phyloP scores from a whole-genome alignment of 345 rosid genomes.

The Jatropha curcas region DNA sequence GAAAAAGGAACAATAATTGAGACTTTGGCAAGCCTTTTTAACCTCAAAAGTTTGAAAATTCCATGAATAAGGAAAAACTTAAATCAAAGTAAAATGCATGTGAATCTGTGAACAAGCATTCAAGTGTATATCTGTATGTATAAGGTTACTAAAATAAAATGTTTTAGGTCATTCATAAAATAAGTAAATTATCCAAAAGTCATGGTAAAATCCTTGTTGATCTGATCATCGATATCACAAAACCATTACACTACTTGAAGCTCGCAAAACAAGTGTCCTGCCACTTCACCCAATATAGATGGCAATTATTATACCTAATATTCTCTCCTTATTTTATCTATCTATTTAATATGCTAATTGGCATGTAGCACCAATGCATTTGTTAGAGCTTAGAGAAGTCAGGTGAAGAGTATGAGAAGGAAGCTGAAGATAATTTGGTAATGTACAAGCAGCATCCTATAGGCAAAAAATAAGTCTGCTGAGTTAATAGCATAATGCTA shows the following conservation, averaged over 20 bases:
- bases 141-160: not conserved
- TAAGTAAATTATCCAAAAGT: not conserved
- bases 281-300: not conserved
- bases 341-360: too few relatives aligned
- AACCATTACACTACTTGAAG: not conserved
- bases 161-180: not conserved
- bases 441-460: too few relatives aligned
- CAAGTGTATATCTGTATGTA: not conserved
- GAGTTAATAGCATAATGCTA: too few relatives aligned
- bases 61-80: not conserved
- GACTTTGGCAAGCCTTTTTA: slow-evolving; percentile 1
- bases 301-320: not conserved
- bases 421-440: too few relatives aligned
- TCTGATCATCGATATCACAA: not conserved
- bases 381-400: too few relatives aligned
- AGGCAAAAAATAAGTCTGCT: too few relatives aligned
- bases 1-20: slow-evolving; percentile 16
- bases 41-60: not conserved
- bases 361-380: too few relatives aligned
- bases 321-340: not conserved
- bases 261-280: not conserved
- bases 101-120: not conserved
- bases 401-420: too few relatives aligned
- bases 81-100: not conserved
- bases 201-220: not conserved